phyloP scores from a whole-genome alignment of 2,329 filamentous ascomycete species.

The Fusarium anguioides region DNA sequence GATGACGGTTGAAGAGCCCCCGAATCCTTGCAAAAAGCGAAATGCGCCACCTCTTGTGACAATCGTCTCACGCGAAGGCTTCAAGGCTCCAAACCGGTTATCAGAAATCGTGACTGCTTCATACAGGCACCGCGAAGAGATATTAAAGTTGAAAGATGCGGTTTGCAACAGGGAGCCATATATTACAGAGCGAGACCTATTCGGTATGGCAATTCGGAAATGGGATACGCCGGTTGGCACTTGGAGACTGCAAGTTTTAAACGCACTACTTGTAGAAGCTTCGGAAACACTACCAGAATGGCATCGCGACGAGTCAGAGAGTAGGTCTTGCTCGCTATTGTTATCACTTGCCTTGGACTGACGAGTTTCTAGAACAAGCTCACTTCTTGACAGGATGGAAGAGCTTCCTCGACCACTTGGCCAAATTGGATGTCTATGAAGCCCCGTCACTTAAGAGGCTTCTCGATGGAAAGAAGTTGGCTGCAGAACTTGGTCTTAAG shows the following conservation, averaged over 20 bases:
- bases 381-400: conserved; percentile 64
- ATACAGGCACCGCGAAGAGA: conserved; percentile 69
- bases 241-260: conserved; percentile 79
- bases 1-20: conserved; percentile 61
- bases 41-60: conserved; percentile 61
- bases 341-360: conserved; percentile 11
- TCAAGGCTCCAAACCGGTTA: conserved; percentile 82
- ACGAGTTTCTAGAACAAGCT: conserved; percentile 53
- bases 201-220: conserved; percentile 79
- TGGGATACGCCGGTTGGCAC: conserved; percentile 73
- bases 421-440: conserved; percentile 66
- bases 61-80: conserved; percentile 76
- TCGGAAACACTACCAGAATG: conserved; percentile 54
- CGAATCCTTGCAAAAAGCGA: conserved; percentile 59
- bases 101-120: conserved; percentile 74
- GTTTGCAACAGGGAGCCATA: conserved; percentile 59
- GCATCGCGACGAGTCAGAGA: conserved; percentile 40
- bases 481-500: conserved; percentile 73
- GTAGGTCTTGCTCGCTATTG: conserved; percentile 50
- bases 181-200: conserved; percentile 66
- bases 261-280: conserved; percentile 73
- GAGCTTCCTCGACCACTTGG: conserved; percentile 65
- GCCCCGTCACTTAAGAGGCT: conserved; percentile 69
- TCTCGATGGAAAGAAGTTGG: conserved; percentile 80
- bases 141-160: conserved; percentile 70